Percentiles rank a stretch among this genome's conserved stretches.
These are phyloP conservation scores for Crithidia bombi DNA, from an alignment of 208 protist species.

Conservation along the genomic window DNA sequence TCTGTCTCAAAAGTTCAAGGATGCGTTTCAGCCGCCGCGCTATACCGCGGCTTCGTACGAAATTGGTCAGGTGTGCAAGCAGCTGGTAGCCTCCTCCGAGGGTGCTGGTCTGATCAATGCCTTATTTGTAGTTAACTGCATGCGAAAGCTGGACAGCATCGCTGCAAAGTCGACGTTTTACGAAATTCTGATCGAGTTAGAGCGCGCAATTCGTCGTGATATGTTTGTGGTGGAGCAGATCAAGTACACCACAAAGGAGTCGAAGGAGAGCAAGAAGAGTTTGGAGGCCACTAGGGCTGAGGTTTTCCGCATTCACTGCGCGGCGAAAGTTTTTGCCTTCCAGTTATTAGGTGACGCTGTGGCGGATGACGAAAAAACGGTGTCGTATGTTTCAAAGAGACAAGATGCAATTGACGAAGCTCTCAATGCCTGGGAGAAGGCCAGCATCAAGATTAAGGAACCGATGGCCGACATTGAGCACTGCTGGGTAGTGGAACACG, in stretches of 20 bases:
- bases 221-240: conserved; percentile 70
- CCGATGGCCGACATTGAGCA: conserved; percentile 64
- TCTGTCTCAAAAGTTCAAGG: conserved; percentile 64
- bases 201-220: conserved; percentile 65
- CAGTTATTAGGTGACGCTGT: conserved; percentile 54
- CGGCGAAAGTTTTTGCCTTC: conserved; percentile 74
- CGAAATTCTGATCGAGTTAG: conserved; percentile 68
- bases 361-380: conserved; percentile 46
- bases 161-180: conserved; percentile 66
- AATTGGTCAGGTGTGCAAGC: conserved; percentile 40
- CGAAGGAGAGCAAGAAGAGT: conserved; percentile 69
- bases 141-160: conserved; percentile 57
- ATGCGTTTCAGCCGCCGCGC: conserved; percentile 42
- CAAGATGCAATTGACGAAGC: conserved; percentile 69
- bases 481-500: conserved; percentile 54
- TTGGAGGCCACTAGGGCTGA: conserved; percentile 64
- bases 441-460: conserved; percentile 57
- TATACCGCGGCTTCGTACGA: conserved; percentile 45
- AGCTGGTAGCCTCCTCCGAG: conserved; percentile 55
- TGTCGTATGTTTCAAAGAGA: conserved; percentile 43
- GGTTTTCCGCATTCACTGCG: conserved; percentile 64
- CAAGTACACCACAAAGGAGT: conserved; percentile 75
- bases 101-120: conserved; percentile 52
- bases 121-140: conserved; percentile 59
- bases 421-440: conserved; percentile 65